Evolutionary conservation across 106 monocot genomes (phyloP).

Genomic region (Triglochin maritima): DNA sequence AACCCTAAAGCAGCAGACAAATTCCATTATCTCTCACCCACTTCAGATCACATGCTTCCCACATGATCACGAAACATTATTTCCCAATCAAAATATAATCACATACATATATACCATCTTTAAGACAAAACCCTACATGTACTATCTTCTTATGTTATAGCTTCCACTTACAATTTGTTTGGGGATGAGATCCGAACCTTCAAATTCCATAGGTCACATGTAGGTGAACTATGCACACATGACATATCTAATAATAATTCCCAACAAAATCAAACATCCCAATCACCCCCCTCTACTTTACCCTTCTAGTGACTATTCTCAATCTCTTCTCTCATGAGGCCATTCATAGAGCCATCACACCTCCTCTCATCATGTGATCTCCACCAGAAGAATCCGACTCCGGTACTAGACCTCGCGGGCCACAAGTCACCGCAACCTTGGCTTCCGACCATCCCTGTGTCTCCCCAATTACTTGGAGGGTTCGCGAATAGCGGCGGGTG

Average conservation of each 20-base stretch:
- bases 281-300: background rate
- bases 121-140: background rate
- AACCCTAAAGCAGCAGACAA: background rate
- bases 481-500: slow-evolving; percentile 39
- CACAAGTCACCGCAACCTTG: slow-evolving; percentile 8
- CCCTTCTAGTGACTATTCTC: background rate
- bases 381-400: slow-evolving; percentile 2
- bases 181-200: no score
- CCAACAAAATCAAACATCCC: background rate
- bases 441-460: slow-evolving; percentile 13
- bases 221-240: background rate
- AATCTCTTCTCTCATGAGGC: slow-evolving; percentile 44
- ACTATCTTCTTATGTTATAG: background rate
- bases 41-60: background rate
- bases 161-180: background rate
- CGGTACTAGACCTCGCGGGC: slow-evolving; percentile 21
- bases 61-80: background rate
- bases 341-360: slow-evolving; percentile 40
- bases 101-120: background rate
- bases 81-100: background rate
- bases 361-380: slow-evolving; percentile 6
- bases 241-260: background rate
- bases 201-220: background rate
- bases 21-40: background rate
- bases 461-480: slow-evolving; percentile 9